phyloP scores from a whole-genome alignment of 345 rosid genomes.

The Salix exigua region DNA sequence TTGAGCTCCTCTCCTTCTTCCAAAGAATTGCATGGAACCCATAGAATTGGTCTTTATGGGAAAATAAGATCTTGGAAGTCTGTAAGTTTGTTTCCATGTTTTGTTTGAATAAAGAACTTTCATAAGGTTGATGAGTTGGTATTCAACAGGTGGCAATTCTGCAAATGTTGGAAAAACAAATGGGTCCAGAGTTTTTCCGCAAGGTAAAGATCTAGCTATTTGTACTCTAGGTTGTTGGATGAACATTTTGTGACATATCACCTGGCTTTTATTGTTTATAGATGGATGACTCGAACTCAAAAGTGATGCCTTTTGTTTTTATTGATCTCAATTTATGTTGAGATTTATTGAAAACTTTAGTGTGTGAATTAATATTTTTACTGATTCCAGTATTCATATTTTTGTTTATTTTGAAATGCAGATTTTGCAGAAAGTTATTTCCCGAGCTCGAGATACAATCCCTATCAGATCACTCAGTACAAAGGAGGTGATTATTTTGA shows the following conservation, averaged over 20 bases:
- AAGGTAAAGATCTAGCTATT: slow-evolving; percentile 52
- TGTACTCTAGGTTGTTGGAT: slow-evolving; percentile 5
- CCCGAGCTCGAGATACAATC: slow-evolving; percentile 59
- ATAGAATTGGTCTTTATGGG: slow-evolving; percentile 76
- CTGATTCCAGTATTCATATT: neutral
- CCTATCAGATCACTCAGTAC: slow-evolving; percentile 82
- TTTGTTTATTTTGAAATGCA: slow-evolving; percentile 28
- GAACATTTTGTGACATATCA: neutral
- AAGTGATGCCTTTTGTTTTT: neutral
- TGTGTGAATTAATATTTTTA: neutral
- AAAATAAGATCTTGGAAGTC: slow-evolving; percentile 96
- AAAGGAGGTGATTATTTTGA: slow-evolving; percentile 65
- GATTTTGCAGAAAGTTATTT: slow-evolving; percentile 88
- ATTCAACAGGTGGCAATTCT: slow-evolving; percentile 74
- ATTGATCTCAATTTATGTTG: neutral
- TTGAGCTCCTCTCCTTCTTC: slow-evolving; percentile 79
- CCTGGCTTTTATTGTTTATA: neutral
- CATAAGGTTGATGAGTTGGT: slow-evolving; percentile 15
- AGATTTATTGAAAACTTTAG: neutral
- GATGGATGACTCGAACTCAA: neutral
- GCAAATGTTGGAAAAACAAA: slow-evolving; percentile 98
- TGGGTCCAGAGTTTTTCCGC: slow-evolving; percentile 95
- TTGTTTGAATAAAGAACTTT: neutral
- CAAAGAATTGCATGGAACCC: slow-evolving; percentile 85
- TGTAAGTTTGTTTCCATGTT: slow-evolving; percentile 47